A percentile compares a stretch with the other conserved stretches of the same genome.
Conservation (phyloP, 805 yeast genomes). For the Suhomyces faveliae region DNA sequence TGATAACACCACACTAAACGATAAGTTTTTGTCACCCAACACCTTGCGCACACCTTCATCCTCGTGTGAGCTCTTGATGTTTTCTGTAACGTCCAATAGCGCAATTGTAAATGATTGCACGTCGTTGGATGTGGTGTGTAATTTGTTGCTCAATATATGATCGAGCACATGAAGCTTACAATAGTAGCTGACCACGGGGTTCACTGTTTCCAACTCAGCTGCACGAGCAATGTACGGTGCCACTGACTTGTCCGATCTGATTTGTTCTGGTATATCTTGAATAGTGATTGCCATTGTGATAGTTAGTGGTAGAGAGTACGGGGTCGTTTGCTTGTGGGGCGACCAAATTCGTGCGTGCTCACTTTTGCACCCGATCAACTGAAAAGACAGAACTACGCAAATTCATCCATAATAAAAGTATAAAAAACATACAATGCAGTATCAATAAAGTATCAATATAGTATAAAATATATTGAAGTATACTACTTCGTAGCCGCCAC, state of each 20-base stretch:
- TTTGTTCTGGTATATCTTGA: conserved; percentile 22
- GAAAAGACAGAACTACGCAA: too few species aligned
- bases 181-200: conserved; percentile 72
- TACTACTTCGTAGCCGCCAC: too few species aligned
- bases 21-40: conserved; percentile 49
- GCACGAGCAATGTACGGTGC: conserved; percentile 54
- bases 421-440: too few species aligned
- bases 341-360: background rate
- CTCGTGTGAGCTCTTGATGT: conserved; percentile 42
- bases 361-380: background rate
- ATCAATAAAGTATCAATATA: too few species aligned
- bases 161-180: conserved; percentile 72
- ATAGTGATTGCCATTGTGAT: conserved; percentile 1
- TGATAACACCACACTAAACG: conserved; percentile 27
- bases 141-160: conserved; percentile 55
- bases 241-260: conserved; percentile 37
- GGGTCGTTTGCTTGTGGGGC: background rate
- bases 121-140: conserved; percentile 56
- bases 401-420: too few species aligned
- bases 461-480: too few species aligned
- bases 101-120: conserved; percentile 58
- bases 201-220: conserved; percentile 52
- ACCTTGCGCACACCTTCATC: conserved; percentile 46
- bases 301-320: background rate
- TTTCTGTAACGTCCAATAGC: conserved; percentile 72